Conservation (phyloP, 768 basidiomycete genomes). For the Termitomyces sp. region DNA sequence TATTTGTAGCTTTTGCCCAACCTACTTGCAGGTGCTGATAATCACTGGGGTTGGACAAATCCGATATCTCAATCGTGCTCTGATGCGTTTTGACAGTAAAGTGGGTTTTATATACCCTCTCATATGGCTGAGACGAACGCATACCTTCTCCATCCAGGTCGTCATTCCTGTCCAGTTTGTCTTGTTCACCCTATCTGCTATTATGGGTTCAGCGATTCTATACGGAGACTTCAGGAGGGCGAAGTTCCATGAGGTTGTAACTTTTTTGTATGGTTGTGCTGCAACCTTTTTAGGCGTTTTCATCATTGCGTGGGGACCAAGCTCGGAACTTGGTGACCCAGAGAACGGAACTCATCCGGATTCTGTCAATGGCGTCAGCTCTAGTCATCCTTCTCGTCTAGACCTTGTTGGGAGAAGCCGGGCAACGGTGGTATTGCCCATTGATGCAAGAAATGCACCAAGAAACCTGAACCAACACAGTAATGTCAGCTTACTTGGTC, state of each 20-base stretch:
- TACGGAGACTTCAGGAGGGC: conserved; percentile 90
- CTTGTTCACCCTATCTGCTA: conserved; percentile 88
- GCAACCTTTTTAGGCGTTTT: conserved; percentile 91
- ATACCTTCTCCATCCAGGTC: conserved; percentile 38
- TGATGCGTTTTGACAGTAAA: conserved; percentile 93
- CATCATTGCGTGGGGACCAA: conserved; percentile 70
- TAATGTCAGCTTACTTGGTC: conserved; percentile 55
- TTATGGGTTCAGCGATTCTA: conserved; percentile 87
- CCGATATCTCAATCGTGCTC: conserved; percentile 75
- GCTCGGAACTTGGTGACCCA: conserved; percentile 21
- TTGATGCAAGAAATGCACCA: conserved; percentile 37
- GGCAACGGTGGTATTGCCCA: conserved; percentile 46
- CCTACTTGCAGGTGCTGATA: conserved; percentile 49
- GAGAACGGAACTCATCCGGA: conserved; percentile 22
- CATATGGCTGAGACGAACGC: background rate
- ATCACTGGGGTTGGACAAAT: conserved; percentile 81
- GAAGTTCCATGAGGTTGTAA: conserved; percentile 75
- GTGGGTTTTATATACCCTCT: conserved; percentile 28
- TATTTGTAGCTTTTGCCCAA: conserved; percentile 1
- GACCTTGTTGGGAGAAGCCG: conserved; percentile 35
- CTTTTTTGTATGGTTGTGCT: conserved; percentile 81
- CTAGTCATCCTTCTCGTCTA: conserved; percentile 20
- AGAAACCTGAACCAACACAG: conserved; percentile 49
- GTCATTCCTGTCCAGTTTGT: conserved; percentile 97
- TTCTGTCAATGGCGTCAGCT: conserved; percentile 14